Evolutionary conservation across 78 protist species (phyloP).

Genomic region (Creolimax fragrantissima): DNA sequence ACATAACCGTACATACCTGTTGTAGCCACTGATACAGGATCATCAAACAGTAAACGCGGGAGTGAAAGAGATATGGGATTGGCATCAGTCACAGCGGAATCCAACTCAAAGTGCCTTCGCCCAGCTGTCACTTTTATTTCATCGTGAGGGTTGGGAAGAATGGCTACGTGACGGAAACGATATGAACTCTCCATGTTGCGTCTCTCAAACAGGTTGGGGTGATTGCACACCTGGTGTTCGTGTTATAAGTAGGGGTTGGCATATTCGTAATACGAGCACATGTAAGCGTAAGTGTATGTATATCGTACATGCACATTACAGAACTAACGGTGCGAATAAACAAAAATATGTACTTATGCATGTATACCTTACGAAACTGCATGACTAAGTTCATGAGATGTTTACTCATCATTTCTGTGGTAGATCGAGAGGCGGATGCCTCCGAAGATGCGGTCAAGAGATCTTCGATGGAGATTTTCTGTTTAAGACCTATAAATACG

Average conservation of each 20-base stretch:
- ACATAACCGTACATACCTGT: background rate
- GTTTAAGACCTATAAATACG: background rate
- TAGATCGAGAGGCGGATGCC: background rate
- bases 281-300: background rate
- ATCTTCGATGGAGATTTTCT: slow-evolving; percentile 48
- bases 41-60: background rate
- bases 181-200: background rate
- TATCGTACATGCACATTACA: background rate
- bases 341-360: background rate
- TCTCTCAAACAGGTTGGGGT: slow-evolving; percentile 81
- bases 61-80: background rate
- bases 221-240: slow-evolving; percentile 71
- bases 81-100: background rate
- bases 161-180: background rate
- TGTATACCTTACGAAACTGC: slow-evolving; percentile 79
- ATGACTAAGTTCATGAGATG: slow-evolving; percentile 77
- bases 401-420: slow-evolving; percentile 28
- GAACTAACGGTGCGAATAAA: background rate
- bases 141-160: background rate
- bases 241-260: background rate
- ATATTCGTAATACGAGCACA: background rate
- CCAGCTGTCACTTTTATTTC: background rate
- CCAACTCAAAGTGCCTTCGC: background rate
- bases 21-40: background rate
- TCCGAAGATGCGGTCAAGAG: slow-evolving; percentile 18